Base-by-base conservation (phyloP, 768 basidiomycete genomes). In the Russula virescens region DNA sequence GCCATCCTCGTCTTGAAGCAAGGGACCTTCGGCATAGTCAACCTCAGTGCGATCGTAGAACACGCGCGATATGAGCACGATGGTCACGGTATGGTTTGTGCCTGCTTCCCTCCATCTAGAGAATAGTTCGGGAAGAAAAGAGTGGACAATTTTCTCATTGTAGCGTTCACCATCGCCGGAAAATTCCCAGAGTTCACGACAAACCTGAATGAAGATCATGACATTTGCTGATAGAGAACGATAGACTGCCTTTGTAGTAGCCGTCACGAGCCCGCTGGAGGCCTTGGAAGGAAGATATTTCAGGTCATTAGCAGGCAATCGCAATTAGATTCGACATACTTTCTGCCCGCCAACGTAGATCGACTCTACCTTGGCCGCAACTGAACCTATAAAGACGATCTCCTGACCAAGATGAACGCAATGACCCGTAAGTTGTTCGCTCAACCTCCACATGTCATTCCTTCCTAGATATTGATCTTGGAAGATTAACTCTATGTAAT, bases 141-240 rank as follows among this genome's bases (percentile, higher is more conserved):
- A 92, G 71, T 98, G 94, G 2, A 96, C 89, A n/a, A 96, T 90
- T 76, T 98, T 98, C 73, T 98, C 97, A 71, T 92, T 89, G 74
- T 89, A 94, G 6, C 95, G 84, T 73, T 97, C 94, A 25, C 97
- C 97, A 64, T 98, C 97, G 40, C 91, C 94, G 25, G 94, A 83
- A 71, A 98, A 98, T 69, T 97, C 91, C 92, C 93, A 98, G 58
- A 97, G 83, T 71, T 98, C 97, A 52, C 87, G 84, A 72, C 94
- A 96, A 18, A 99, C 89, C 78, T 98, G 95, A 52, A 99, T 93
- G 73, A 97, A 96, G 60, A 98, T 88, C 21, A 91, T 97, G 40
- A 89, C 82, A 70, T 89, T 93, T 47, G 95, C 94, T 1, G 94
- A 95, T 49, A 94, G 83, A 14, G 93, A 93, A 46, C 97, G 83